Conservation (phyloP, 805 yeast species). For the Spathaspora passalidarum region DNA sequence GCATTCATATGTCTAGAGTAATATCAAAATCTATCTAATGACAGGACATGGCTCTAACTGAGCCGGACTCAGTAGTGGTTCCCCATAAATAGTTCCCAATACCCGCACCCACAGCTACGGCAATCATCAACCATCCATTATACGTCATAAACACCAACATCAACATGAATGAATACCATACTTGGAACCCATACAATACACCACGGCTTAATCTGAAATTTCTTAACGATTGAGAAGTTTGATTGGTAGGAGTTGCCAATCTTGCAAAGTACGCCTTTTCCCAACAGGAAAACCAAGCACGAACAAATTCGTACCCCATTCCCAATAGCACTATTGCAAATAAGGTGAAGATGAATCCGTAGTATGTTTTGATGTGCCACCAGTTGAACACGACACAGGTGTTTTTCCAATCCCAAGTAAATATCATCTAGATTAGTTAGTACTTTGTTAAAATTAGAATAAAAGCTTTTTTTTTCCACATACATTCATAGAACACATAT, state of each 20-base stretch:
- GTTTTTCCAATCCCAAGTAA: conserved; percentile 75
- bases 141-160: conserved; percentile 88
- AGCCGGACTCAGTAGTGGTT: conserved; percentile 7
- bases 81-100: conserved; percentile 66
- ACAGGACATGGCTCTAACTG: conserved; percentile 28
- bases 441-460: background rate
- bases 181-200: conserved; percentile 58
- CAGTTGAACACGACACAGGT: conserved; percentile 71
- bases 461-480: conserved; percentile 16
- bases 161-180: conserved; percentile 64
- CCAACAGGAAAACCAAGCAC: conserved; percentile 27
- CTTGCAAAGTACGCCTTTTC: conserved; percentile 14
- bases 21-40: conserved; percentile 17
- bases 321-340: conserved; percentile 46
- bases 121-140: conserved; percentile 79
- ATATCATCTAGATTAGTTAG: conserved; percentile 47
- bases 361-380: conserved; percentile 68
- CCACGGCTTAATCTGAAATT: conserved; percentile 32
- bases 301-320: conserved; percentile 61
- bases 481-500: conserved; percentile 54
- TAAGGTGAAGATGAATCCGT: conserved; percentile 52
- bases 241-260: conserved; percentile 8
- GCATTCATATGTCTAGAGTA: too few relatives aligned
- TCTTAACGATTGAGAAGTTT: conserved; percentile 6
- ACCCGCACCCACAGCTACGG: conserved; percentile 71